Base-by-base conservation (phyloP, 108 stramenopile species). In the Pseudonitzschia delicatissima region DNA sequence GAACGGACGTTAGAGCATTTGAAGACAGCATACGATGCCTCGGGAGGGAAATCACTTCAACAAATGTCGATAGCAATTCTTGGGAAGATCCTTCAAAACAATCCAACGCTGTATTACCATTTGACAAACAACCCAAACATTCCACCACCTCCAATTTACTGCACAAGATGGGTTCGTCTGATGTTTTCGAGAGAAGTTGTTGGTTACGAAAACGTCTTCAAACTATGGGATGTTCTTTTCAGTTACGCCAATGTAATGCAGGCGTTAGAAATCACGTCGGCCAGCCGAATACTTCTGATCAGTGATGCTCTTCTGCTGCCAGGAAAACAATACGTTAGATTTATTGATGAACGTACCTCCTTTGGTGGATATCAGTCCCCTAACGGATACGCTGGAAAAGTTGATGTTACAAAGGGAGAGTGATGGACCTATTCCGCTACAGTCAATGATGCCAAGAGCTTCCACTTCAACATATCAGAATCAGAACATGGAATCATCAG, bases 131-230 rank as follows among this genome's bases (percentile, higher is more conserved):
- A 59, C 42, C 74, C 74, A 18, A 68, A 76, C 45, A 76, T 76
- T 51, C 76, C 76, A 4, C 69, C 69, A 27, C 76, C 76, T 17
- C 68, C 76, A 2, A 63, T 88, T 5, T 87, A 88, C 48, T 86
- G 82, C 66, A 81, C 83, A 21, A 69, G 83, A 58, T 91, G 87
- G 92, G 72, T 91, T 21, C 84, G 89, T 7, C 73, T 93, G 6
- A 72, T 93, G 80, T 91, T 88, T 70, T 82, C 80, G 1, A 61
- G 92, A 62, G 92, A 93, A 64, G 76, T 77, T 0, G 62, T 53
- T 5, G 75, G 75, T 23, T 79, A 48, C 34, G 57, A 71, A 13
- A 82, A 77, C 71, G 80, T 82, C 1, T 74, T 82, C 26, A 25
- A 49, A 12, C 66, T 82, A 6, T 79, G 77, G 81, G 81, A 82